phyloP scores from a whole-genome alignment of 805 yeast species.

The Nadsonia fulvescens region DNA sequence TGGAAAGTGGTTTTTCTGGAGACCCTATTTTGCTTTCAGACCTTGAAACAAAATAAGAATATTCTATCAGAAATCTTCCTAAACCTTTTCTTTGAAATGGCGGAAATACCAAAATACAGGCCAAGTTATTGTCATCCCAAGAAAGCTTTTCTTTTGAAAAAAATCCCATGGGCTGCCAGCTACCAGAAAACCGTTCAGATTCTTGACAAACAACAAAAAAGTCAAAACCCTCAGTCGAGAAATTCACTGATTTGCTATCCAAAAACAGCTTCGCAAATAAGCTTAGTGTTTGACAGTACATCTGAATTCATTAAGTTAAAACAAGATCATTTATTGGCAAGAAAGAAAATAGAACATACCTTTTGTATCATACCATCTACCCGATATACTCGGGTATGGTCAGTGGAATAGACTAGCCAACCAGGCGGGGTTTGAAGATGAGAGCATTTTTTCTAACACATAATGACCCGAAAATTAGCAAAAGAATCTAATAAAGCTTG shows the following conservation, averaged over 20 bases:
- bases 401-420: constrained; percentile 45
- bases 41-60: constrained; percentile 60
- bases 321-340: too few relatives aligned
- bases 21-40: constrained; percentile 54
- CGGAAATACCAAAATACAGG: constrained; percentile 82
- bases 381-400: constrained; percentile 36
- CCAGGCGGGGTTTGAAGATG: too few relatives aligned
- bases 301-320: constrained; percentile 11
- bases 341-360: background rate
- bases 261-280: constrained; percentile 75
- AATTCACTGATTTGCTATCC: constrained; percentile 78
- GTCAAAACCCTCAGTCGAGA: constrained; percentile 59
- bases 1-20: constrained; percentile 82
- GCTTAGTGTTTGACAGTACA: constrained; percentile 69
- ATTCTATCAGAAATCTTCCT: constrained; percentile 68
- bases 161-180: constrained; percentile 60
- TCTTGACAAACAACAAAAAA: constrained; percentile 37
- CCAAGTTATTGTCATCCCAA: constrained; percentile 63
- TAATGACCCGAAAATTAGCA: too few relatives aligned
- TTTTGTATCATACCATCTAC: constrained; percentile 43
- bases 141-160: constrained; percentile 76
- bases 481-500: too few relatives aligned
- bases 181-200: background rate
- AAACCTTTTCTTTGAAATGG: constrained; percentile 68
- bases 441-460: constrained; percentile 8